Base-by-base conservation (phyloP, 1,139 yeast species). In the Pichia sp. region DNA sequence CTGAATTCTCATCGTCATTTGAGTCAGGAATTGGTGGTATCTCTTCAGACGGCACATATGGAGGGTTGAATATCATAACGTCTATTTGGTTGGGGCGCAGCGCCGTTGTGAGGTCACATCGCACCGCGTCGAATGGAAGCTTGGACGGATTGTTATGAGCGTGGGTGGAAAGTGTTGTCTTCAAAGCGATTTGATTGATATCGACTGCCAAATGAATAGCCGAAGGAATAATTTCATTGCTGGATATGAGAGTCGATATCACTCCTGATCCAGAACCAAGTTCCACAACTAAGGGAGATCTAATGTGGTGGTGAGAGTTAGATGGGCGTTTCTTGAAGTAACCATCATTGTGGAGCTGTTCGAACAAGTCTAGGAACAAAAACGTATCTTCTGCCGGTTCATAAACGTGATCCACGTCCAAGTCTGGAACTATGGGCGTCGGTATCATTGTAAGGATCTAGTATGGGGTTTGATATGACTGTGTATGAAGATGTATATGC, bases 341-440 rank as follows among this genome's bases (percentile, higher is more conserved):
- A 38, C 48, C 61, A 0, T 43, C 49, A 33, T 56, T 55, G 37
- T 33, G 46, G n/a, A 83, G 80, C 30, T 64, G 58, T 51, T 91
- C 97, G 36, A 91, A 66, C 15, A 81, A 67, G 56, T 91, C 98
- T 27, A 91, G 61, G 12, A 91, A 63, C 10, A 88, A 69, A 52
- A 81, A 91, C 12, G 94, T 74, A 62, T 91, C 98, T 50, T 91
- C 98, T 1, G 94, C 74, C 0, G 97, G 97, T 52, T 91, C 97
- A 55, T 91, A 91, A 5, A 88, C 94, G 42, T 62, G 64, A 16
- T 62, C 64, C 40, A 62, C 67, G 40, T 74, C 74, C 10, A 70
- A 66, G 11, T 58, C 52, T 2, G 62, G 40, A 1, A 64, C 62
- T 7, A 59, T 53, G 1, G 85, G 84, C 0, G 84, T 77, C 4